phyloP scores from a whole-genome alignment of 1,284 basidiomycete genomes.

The Heterobasidion occidentale region DNA sequence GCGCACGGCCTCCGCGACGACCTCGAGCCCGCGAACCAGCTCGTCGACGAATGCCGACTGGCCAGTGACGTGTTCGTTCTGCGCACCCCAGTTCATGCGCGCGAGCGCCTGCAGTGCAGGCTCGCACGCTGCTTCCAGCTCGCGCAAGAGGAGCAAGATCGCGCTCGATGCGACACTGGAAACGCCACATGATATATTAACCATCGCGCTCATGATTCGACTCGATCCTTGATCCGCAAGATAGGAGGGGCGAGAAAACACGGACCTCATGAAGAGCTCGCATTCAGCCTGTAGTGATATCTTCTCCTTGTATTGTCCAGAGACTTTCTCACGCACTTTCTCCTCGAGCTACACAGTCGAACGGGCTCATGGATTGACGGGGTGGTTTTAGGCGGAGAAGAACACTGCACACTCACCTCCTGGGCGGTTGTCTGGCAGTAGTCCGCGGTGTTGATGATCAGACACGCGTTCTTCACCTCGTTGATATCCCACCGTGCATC shows the following conservation, averaged over 20 bases:
- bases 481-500: slow-evolving; percentile 71
- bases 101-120: slow-evolving; percentile 68
- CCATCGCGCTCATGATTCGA: background rate
- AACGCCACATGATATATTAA: slow-evolving; percentile 5
- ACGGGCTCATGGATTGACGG: background rate
- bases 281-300: slow-evolving; percentile 82
- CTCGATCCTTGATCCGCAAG: background rate
- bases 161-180: slow-evolving; percentile 74
- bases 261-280: slow-evolving; percentile 81
- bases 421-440: slow-evolving; percentile 91
- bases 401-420: slow-evolving; percentile 43
- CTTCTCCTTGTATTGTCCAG: slow-evolving; percentile 66
- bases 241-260: background rate
- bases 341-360: slow-evolving; percentile 69
- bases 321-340: slow-evolving; percentile 79
- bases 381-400: background rate
- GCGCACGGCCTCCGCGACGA: slow-evolving; percentile 58
- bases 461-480: slow-evolving; percentile 75
- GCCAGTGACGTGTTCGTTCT: slow-evolving; percentile 75
- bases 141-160: slow-evolving; percentile 70
- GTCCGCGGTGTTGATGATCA: slow-evolving; percentile 94
- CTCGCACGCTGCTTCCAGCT: slow-evolving; percentile 79
- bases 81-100: slow-evolving; percentile 68
- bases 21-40: slow-evolving; percentile 56
- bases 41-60: slow-evolving; percentile 78